These are phyloP conservation scores for Geum urbanum DNA, from an alignment of 306 rosid species.

Conservation along the genomic window DNA sequence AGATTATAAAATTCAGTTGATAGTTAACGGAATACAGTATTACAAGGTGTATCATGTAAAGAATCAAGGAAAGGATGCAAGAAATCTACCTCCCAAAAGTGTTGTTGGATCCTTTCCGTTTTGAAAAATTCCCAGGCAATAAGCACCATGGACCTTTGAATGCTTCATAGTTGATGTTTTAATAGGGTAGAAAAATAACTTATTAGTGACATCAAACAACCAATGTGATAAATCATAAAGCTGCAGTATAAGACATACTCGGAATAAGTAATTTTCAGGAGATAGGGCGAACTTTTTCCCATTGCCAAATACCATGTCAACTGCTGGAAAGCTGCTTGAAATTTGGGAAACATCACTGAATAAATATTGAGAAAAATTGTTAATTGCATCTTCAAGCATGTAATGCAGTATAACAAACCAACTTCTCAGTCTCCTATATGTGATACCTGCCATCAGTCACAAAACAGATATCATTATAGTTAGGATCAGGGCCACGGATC, in stretches of 20 bases:
- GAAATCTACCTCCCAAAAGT: conserved; percentile 83
- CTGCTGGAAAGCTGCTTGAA: conserved; percentile 65
- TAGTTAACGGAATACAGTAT: conserved; percentile 15
- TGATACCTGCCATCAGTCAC: conserved; percentile 70
- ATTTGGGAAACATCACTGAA: conserved; percentile 62
- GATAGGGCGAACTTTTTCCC: conserved; percentile 70
- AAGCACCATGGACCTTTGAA: conserved; percentile 82
- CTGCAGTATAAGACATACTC: conserved; percentile 41
- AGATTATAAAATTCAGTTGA: conserved; percentile 6
- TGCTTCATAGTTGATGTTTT: conserved; percentile 51
- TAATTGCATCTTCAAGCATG: conserved; percentile 24
- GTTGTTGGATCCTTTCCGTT: conserved; percentile 88
- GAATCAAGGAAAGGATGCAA: neutral
- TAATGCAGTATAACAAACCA: conserved; percentile 1
- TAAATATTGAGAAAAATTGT: conserved; percentile 26
- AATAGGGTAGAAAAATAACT: conserved; percentile 23
- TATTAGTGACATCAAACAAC: conserved; percentile 23
- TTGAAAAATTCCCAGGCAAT: conserved; percentile 84
- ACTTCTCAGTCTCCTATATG: conserved; percentile 20
- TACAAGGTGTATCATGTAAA: conserved; percentile 4
- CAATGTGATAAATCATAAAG: conserved; percentile 19
- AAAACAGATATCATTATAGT: conserved; percentile 73
- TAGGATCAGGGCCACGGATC: conserved; percentile 87
- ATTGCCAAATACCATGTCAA: conserved; percentile 84
- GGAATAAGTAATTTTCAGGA: conserved; percentile 93